Percentiles rank a stretch among this genome's conserved stretches.
phyloP scores from a whole-genome alignment of 345 rosid genomes.

The Citrus australasica region DNA sequence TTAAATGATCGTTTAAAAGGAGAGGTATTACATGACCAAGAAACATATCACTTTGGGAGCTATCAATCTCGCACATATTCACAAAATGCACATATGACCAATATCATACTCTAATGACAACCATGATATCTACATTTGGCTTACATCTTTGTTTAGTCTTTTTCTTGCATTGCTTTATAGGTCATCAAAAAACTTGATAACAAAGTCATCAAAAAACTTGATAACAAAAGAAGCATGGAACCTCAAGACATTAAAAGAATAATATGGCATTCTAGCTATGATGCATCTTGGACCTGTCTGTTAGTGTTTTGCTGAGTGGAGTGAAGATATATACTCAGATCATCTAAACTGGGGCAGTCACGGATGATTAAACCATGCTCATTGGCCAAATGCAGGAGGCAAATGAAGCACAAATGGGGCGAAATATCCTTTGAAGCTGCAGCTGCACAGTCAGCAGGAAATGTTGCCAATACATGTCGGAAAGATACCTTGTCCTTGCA shows the following conservation, averaged over 20 bases:
- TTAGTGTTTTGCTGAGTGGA: slow-evolving; percentile 7
- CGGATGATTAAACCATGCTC: slow-evolving; percentile 41
- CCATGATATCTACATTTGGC: neutral
- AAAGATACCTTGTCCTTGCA: slow-evolving; percentile 22
- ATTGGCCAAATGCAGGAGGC: slow-evolving; percentile 38
- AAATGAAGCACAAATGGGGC: slow-evolving; percentile 41
- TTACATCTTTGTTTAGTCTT: neutral
- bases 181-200: neutral
- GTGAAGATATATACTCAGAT: slow-evolving; percentile 28
- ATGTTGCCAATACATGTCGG: slow-evolving; percentile 25
- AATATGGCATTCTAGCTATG: neutral
- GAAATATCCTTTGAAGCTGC: slow-evolving; percentile 33
- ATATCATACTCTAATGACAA: neutral
- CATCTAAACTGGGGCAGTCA: slow-evolving; percentile 25
- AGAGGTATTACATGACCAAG: neutral
- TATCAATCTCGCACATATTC: neutral
- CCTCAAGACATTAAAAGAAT: neutral
- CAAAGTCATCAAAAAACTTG: neutral
- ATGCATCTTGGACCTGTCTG: neutral
- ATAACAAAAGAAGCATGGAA: neutral
- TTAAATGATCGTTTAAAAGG: neutral
- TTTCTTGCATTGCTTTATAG: neutral
- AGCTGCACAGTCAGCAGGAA: slow-evolving; percentile 29
- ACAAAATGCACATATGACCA: neutral
- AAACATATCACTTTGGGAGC: neutral